Evolutionary conservation across 2,329 filamentous ascomycete species (phyloP), one percentile per base, ranked within the genome.

Genomic region (Sporothrix brasiliensis): DNA sequence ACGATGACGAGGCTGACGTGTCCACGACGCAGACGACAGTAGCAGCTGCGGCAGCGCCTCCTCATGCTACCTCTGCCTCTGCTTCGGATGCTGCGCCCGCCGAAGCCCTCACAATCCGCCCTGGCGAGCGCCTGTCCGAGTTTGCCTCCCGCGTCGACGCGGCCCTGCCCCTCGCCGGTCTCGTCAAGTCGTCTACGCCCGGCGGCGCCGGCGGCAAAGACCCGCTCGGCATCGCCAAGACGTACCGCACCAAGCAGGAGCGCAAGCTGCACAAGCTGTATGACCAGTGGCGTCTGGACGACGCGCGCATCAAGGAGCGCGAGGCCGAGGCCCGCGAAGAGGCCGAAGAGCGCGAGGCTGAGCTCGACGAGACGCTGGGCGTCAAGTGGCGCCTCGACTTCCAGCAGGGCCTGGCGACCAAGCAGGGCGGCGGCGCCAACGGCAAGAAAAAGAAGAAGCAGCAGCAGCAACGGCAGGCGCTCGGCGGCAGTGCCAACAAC

Each of bases 101-200:
- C 7, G 53, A 39, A 3, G 53, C 41, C 9, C 89, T 89, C 0
- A 92, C 87, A 63, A 97, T 98, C 73, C 86, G 88, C 19, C 93
- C 94, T 0, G 92, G 93, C 67, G 95, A 99, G 79, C 88, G 88
- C 67, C 83, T 98, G 77, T 88, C 90, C 4, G 91, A 96, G 68
- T 99, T 96, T 77, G 83, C 89, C 9, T 87, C 89, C 13, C 89
- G 94, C 41, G 95, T 99, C 7, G 91, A 98, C 77, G 91, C 92
- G 65, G 89, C 92, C 0, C 83, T 98, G 7, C 94, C 94, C 0
- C 81, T 99, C 0, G 83, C 88, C 9, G 89, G 90, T 0, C 83
- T 97, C 10, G 83, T 88, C 70, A 88, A 84, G 73, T 91, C 89
- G 76, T 86, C 84, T 74, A 85, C 50, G 11, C 27, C 58, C 14